These are phyloP conservation scores for Arabis alpina DNA, from an alignment of 345 rosid species.

Conservation along the genomic window DNA sequence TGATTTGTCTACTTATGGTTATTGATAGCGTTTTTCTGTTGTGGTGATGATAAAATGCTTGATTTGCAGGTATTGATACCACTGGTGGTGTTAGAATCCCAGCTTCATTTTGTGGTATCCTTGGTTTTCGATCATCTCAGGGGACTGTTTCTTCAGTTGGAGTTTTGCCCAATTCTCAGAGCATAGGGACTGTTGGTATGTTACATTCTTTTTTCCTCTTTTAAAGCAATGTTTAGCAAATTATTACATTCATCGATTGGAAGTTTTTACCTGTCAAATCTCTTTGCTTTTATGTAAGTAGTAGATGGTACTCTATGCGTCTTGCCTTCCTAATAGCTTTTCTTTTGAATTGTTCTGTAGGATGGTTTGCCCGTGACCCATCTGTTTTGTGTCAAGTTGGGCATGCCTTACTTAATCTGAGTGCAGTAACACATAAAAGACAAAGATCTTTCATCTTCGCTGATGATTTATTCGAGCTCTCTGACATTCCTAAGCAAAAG, in stretches of 20 bases:
- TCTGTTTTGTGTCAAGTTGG: slow-evolving; percentile 75
- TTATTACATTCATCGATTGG: slow-evolving; percentile 7
- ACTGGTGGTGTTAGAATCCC: slow-evolving; percentile 77
- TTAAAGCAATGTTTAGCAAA: not conserved
- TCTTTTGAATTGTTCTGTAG: slow-evolving; percentile 46
- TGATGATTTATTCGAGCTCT: slow-evolving; percentile 88
- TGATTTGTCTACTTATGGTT: not conserved
- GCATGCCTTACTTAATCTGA: slow-evolving; percentile 67
- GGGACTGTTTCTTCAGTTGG: slow-evolving; percentile 76
- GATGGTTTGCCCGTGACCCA: slow-evolving; percentile 87
- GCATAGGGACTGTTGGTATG: slow-evolving; percentile 86
- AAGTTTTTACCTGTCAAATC: slow-evolving; percentile 8
- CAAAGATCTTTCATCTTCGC: slow-evolving; percentile 67
- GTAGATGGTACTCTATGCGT: slow-evolving; percentile 1
- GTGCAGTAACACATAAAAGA: slow-evolving; percentile 62
- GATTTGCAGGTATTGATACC: slow-evolving; percentile 75
- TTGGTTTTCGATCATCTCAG: slow-evolving; percentile 92
- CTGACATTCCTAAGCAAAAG: slow-evolving; percentile 76
- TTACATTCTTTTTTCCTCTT: not conserved
- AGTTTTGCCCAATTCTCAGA: slow-evolving; percentile 80
- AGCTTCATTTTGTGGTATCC: slow-evolving; percentile 89
- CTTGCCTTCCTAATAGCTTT: slow-evolving; percentile 22
- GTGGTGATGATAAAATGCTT: slow-evolving; percentile 10
- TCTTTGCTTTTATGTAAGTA: not conserved
- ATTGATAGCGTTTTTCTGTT: slow-evolving; percentile 6